These are phyloP conservation scores for Psilocybe mexicana DNA, from an alignment of 1,284 basidiomycete species.

Conservation along the genomic window DNA sequence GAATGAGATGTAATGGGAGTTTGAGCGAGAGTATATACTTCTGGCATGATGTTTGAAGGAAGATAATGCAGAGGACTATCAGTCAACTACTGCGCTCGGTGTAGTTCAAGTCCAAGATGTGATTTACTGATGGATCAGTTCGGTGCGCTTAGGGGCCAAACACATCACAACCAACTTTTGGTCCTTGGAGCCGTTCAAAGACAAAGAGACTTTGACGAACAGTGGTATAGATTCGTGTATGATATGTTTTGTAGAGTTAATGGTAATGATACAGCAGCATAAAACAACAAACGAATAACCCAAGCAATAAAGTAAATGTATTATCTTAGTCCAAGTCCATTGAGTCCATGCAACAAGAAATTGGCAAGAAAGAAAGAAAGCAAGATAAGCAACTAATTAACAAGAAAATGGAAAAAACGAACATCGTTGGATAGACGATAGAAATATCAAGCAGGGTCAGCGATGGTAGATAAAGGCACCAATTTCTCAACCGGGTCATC, in stretches of 20 bases:
- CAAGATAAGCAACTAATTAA: no score
- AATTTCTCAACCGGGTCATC: slow-evolving; percentile 19
- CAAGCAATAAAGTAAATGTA: no score
- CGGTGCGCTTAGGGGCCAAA: background rate
- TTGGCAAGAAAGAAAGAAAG: no score
- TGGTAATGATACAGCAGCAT: no score
- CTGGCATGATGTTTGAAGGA: slow-evolving; percentile 58
- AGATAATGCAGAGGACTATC: slow-evolving; percentile 67
- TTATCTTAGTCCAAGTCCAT: no score
- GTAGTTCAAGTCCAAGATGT: slow-evolving; percentile 9
- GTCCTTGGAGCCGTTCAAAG: background rate
- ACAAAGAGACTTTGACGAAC: background rate
- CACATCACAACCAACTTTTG: background rate
- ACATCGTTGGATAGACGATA: background rate
- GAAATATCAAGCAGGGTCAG: slow-evolving; percentile 1
- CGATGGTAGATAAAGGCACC: background rate
- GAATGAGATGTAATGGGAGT: slow-evolving; percentile 89
- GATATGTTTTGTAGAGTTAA: no score
- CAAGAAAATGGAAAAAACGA: no score
- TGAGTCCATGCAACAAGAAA: no score
- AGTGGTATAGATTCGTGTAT: no score
- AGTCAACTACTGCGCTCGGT: slow-evolving; percentile 68
- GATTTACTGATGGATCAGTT: background rate
- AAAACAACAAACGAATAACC: no score
- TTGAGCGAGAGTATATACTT: slow-evolving; percentile 79